These are phyloP conservation scores for Massarina eburnea DNA, from an alignment of 2,329 filamentous ascomycete species.

Conservation along the genomic window DNA sequence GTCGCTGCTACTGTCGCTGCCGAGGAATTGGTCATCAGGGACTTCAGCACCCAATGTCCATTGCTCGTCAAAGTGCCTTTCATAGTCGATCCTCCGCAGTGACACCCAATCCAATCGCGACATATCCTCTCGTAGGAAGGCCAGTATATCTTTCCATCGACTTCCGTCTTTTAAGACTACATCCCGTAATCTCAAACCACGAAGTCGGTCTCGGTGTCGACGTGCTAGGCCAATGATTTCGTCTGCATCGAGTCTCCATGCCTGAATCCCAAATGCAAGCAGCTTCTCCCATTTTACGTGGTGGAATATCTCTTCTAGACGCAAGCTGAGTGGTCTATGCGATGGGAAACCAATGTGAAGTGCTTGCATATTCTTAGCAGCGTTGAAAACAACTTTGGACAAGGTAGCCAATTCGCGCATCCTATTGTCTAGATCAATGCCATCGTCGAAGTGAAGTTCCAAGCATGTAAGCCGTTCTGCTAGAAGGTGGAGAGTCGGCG, in stretches of 20 bases:
- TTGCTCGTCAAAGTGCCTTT: slow-evolving; percentile 54
- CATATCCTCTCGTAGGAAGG: slow-evolving; percentile 59
- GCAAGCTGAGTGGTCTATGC: slow-evolving; percentile 57
- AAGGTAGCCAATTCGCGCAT: slow-evolving; percentile 60
- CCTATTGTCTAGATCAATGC: slow-evolving; percentile 57
- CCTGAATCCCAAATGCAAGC: slow-evolving; percentile 65
- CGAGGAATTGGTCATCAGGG: slow-evolving; percentile 47
- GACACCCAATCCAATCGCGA: slow-evolving; percentile 62
- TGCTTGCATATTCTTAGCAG: slow-evolving; percentile 62
- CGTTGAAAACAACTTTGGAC: slow-evolving; percentile 60
- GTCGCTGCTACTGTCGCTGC: slow-evolving; percentile 48
- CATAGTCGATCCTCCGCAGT: slow-evolving; percentile 63
- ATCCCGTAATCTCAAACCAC: slow-evolving; percentile 61
- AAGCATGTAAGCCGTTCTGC: slow-evolving; percentile 62
- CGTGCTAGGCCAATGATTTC: slow-evolving; percentile 62
- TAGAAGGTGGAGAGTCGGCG: slow-evolving; percentile 52
- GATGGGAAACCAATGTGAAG: slow-evolving; percentile 67
- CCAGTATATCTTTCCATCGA: slow-evolving; percentile 63
- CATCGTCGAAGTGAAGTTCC: slow-evolving; percentile 65
- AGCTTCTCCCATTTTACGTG: slow-evolving; percentile 62
- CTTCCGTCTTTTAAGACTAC: slow-evolving; percentile 63
- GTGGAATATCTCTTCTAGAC: slow-evolving; percentile 64
- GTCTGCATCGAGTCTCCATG: slow-evolving; percentile 61
- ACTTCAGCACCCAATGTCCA: slow-evolving; percentile 51
- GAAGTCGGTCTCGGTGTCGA: slow-evolving; percentile 59